Conservation (phyloP, 73 alveolate species). For the Stentor roeselii region DNA sequence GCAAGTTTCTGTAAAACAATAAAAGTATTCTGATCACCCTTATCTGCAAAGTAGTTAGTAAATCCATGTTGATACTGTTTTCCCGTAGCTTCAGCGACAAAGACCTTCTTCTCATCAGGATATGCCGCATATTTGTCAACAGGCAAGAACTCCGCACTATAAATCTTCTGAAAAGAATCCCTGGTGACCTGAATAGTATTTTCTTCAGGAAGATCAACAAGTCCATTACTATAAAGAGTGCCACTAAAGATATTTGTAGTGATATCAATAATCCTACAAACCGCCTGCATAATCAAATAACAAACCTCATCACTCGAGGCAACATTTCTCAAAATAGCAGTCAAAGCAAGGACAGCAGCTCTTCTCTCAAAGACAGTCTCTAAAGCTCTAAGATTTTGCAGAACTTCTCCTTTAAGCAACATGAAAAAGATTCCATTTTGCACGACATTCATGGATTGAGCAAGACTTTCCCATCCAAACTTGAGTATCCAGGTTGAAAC, state of each 20-base stretch:
- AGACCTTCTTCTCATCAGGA: conserved; percentile 1
- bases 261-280: conserved; percentile 6
- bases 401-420: conserved; percentile 3
- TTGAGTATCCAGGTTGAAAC: background rate
- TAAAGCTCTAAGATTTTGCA: background rate
- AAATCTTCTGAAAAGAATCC: conserved; percentile 23
- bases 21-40: background rate
- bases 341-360: background rate
- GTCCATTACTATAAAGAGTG: conserved; percentile 8
- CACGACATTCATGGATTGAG: background rate
- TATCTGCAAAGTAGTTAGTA: no score
- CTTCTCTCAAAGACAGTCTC: conserved; percentile 23
- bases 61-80: background rate
- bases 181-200: background rate
- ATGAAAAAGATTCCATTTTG: conserved; percentile 15
- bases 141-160: background rate
- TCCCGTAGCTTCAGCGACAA: background rate
- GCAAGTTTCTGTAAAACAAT: background rate
- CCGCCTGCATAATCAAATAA: no score
- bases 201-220: conserved; percentile 11
- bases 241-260: background rate
- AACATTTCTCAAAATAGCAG: background rate
- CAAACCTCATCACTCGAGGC: background rate
- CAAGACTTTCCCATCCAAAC: background rate
- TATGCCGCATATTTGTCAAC: background rate